These are phyloP conservation scores for Entrophospora sp. DNA, from an alignment of 192 early-diverging fungal genomes.

Conservation along the genomic window DNA sequence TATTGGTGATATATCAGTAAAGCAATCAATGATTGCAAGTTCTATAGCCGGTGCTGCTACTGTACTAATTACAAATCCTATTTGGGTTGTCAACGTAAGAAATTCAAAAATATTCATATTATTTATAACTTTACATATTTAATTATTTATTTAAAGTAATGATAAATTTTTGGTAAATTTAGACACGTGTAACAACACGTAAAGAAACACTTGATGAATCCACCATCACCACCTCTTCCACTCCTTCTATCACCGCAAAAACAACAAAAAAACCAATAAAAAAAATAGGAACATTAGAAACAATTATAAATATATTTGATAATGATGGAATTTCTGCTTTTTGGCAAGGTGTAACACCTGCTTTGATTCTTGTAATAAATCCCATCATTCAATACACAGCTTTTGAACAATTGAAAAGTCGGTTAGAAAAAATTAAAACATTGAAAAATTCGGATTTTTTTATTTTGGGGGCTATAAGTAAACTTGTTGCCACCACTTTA, in stretches of 20 bases:
- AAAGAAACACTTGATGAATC: slow-evolving; percentile 52
- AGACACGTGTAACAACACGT: slow-evolving; percentile 82
- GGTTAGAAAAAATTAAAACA: slow-evolving; percentile 42
- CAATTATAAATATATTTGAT: slow-evolving; percentile 68
- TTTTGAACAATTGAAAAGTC: slow-evolving; percentile 88
- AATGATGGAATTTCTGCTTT: slow-evolving; percentile 83
- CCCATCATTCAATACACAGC: slow-evolving; percentile 99
- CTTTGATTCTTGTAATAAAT: slow-evolving; percentile 97
- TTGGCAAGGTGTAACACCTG: slow-evolving; percentile 89
- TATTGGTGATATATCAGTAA: slow-evolving; percentile 62
- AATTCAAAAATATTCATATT: neutral
- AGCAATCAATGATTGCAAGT: slow-evolving; percentile 89
- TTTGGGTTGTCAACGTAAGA: slow-evolving; percentile 95
- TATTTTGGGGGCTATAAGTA: slow-evolving; percentile 89
- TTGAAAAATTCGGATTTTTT: slow-evolving; percentile 88
- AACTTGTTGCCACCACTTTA: slow-evolving; percentile 87
- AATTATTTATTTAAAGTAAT: neutral
- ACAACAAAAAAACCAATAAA: too few species aligned
- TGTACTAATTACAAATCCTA: slow-evolving; percentile 89
- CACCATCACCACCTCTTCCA: too few species aligned
- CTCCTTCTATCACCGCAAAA: too few species aligned
- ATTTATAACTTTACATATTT: neutral
- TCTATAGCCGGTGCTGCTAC: slow-evolving; percentile 84
- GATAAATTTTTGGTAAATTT: neutral
- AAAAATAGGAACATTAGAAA: slow-evolving; percentile 35